Evolutionary conservation across 495 filamentous ascomycete genomes (phyloP).

Genomic region (Elasticomyces elasticus): DNA sequence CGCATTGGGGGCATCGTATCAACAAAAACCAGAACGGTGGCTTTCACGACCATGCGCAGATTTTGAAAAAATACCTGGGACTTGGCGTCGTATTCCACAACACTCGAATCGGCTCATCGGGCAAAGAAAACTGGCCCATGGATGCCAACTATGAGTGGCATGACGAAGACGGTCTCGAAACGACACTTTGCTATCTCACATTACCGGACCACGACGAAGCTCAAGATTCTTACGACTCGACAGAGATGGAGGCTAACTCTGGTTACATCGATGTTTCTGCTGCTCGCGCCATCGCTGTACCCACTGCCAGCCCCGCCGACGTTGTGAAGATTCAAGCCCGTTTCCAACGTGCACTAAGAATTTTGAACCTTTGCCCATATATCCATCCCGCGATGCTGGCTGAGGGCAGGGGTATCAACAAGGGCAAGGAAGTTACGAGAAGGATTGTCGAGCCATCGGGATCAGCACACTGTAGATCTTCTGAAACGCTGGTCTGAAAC

Average conservation of each 20-base stretch:
- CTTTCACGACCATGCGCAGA: not conserved
- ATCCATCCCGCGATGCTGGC: conserved; percentile 2
- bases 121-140: not conserved
- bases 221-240: not conserved
- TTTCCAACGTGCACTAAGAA: conserved; percentile 9
- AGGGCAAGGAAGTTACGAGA: not conserved
- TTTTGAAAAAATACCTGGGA: not conserved
- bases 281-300: not conserved
- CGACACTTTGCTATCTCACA: conserved; percentile 5
- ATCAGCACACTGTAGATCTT: not conserved
- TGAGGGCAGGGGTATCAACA: too few species aligned
- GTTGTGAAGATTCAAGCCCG: not conserved
- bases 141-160: not conserved
- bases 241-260: not conserved
- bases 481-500: not conserved
- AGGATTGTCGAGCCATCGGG: not conserved
- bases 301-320: not conserved
- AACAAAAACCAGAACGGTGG: not conserved
- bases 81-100: not conserved
- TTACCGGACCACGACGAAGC: not conserved
- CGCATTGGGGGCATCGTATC: not conserved
- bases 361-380: conserved; percentile 6
- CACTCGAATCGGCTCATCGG: not conserved
- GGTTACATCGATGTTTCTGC: not conserved
- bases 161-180: not conserved